Evolutionary conservation across 2,329 filamentous ascomycete genomes (phyloP).

Genomic region (Hymenotorrendiella dingleyae): DNA sequence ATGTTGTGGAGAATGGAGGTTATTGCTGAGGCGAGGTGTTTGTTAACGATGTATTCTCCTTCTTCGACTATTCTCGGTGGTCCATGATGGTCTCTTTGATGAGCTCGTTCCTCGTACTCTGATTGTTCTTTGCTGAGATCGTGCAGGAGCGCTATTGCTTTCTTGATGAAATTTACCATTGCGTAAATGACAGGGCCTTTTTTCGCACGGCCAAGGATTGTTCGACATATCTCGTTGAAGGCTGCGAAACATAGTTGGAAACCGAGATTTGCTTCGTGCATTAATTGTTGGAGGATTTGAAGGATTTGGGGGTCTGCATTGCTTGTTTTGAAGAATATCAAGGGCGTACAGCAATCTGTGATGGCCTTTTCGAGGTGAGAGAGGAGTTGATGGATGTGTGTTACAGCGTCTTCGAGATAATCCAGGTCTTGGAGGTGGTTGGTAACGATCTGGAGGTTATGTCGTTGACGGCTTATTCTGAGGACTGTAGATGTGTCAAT

Average conservation of each 20-base stretch:
- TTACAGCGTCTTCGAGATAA: constrained; percentile 13
- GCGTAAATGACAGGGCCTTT: constrained; percentile 13
- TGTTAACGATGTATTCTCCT: constrained; percentile 20
- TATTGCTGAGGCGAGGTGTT: constrained; percentile 14
- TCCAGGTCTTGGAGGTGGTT: constrained; percentile 10
- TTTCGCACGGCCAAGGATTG: constrained; percentile 18
- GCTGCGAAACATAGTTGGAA: constrained; percentile 19
- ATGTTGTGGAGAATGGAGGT: constrained; percentile 14
- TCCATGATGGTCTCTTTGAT: neutral
- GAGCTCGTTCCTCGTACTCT: constrained; percentile 6
- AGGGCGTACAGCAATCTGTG: constrained; percentile 14
- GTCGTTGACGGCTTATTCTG: constrained; percentile 10
- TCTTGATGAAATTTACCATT: constrained; percentile 20
- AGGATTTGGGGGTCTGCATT: constrained; percentile 7
- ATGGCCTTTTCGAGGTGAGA: constrained; percentile 14
- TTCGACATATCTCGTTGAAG: constrained; percentile 19
- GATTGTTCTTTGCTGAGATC: constrained; percentile 13
- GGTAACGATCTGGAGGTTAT: constrained; percentile 7
- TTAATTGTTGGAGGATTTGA: constrained; percentile 15
- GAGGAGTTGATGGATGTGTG: constrained; percentile 9
- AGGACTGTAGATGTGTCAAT: constrained; percentile 9
- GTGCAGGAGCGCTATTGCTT: constrained; percentile 12
- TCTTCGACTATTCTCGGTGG: constrained; percentile 5
- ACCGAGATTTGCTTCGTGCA: constrained; percentile 15
- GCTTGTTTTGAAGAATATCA: constrained; percentile 9